Conservation (phyloP, 2,329 filamentous ascomycete species). For the Incumbomyces delicatus region DNA sequence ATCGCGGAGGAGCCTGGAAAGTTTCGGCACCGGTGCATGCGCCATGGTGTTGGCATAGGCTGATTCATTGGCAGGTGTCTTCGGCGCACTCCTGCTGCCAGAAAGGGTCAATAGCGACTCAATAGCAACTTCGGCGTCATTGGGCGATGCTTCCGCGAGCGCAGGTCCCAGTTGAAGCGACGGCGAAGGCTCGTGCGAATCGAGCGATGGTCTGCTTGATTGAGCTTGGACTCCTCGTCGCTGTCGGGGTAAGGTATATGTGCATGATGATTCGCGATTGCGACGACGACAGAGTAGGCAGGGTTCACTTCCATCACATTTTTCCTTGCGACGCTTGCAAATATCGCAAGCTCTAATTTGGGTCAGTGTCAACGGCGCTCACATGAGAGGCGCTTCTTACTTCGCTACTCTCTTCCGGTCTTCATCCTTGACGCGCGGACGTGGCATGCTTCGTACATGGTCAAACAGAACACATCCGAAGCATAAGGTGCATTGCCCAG, state of each 20-base stretch:
- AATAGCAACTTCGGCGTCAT: conserved; percentile 21
- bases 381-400: background rate
- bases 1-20: conserved; percentile 40
- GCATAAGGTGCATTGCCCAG: background rate
- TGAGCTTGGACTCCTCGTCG: conserved; percentile 1
- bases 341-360: conserved; percentile 17
- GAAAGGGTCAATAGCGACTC: conserved; percentile 20
- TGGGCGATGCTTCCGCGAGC: conserved; percentile 6
- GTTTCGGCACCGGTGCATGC: conserved; percentile 30
- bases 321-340: conserved; percentile 36
- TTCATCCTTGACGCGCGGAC: conserved; percentile 21
- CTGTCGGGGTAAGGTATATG: conserved; percentile 26
- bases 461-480: conserved; percentile 6
- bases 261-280: conserved; percentile 33
- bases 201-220: background rate
- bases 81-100: conserved; percentile 17
- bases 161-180: background rate
- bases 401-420: conserved; percentile 20
- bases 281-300: conserved; percentile 41
- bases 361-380: background rate
- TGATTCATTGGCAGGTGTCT: conserved; percentile 7
- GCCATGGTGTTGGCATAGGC: conserved; percentile 8
- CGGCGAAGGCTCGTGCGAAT: background rate
- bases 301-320: conserved; percentile 43
- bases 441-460: conserved; percentile 16